These are phyloP conservation scores for Thalassiosira profunda DNA, from an alignment of 108 stramenopile species.

Conservation along the genomic window DNA sequence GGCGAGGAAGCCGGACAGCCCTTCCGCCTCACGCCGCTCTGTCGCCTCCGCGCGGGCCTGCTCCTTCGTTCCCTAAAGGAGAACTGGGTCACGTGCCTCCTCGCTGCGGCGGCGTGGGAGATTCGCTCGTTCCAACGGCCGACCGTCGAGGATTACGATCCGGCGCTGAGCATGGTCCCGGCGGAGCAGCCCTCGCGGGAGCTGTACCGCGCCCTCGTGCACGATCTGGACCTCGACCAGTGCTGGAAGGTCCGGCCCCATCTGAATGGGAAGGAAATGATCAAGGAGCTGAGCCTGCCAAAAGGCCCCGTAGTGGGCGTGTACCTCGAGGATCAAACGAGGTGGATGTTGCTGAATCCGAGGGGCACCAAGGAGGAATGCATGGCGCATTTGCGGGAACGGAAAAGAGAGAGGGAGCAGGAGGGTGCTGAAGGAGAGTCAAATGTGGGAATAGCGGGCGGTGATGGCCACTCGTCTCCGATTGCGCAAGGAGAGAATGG, in stretches of 20 bases:
- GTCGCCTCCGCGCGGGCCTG: constrained; percentile 70
- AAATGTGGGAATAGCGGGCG: constrained; percentile 1
- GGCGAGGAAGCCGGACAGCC: not conserved
- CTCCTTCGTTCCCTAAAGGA: constrained; percentile 69
- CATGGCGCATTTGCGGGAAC: constrained; percentile 52
- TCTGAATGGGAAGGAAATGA: constrained; percentile 79
- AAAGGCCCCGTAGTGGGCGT: constrained; percentile 69
- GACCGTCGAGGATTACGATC: not conserved
- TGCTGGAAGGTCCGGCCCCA: constrained; percentile 78
- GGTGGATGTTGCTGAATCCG: constrained; percentile 84
- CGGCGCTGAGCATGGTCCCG: too few relatives aligned
- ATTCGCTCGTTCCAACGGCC: constrained; percentile 35
- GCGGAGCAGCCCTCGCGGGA: constrained; percentile 38
- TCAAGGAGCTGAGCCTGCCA: constrained; percentile 54
- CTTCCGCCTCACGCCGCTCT: constrained; percentile 15
- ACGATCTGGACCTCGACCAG: constrained; percentile 63
- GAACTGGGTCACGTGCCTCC: constrained; percentile 75
- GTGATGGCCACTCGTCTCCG: constrained; percentile 11
- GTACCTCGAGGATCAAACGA: constrained; percentile 75
- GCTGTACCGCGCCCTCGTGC: constrained; percentile 52
- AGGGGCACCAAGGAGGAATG: constrained; percentile 72
- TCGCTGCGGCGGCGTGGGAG: constrained; percentile 61
- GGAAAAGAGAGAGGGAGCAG: constrained; percentile 53
- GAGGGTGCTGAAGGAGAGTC: constrained; percentile 8
- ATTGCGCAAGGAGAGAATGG: not conserved